Evolutionary conservation across 129 eudicot genomes (phyloP), one percentile per base, ranked within the genome.

Genomic region (Saposhnikovia divaricata): DNA sequence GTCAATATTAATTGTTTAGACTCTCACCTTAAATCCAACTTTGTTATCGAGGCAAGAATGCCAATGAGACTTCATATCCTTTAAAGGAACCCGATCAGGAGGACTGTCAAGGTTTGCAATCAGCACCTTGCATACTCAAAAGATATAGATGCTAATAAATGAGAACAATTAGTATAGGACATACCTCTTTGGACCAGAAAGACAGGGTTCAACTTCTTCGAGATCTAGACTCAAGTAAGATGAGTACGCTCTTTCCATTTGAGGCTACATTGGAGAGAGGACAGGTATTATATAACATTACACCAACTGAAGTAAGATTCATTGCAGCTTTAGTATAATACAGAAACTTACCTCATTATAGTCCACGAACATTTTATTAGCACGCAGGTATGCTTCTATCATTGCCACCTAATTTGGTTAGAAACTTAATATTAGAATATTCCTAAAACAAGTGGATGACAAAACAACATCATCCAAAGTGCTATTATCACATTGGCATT

Each of bases 321-420:
- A 37, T 70, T n/a, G 21, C 72, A 21, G 28, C 28, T 21, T 59
- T n/a, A n/a, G 68, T 59, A 59, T 25, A n/a, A 2, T n/a, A 59
- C 4, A 59, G 0, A 9, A 25, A 8, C 81, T 39, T 86, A 96
- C 99, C 96, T 90, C 97, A 73, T 53, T 87, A 78, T 96, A 96
- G 85, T 96, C 98, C 19, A 96, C 97, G 85, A 96, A 96, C 99
- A 96, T 96, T 74, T 90, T 92, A 89, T 96, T 96, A 51, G 99
- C 99, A 78, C 99, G 98, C 66, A 96, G 87, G 80, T 92, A 96
- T 77, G 94, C 89, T 87, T 96, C 99, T 40, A 96, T 85, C 99
- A 96, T 96, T 73, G 93, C 83, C 73, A 96, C 99, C 99, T 96
- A 80, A 81, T 80, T 77, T 72, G 18, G 77, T 74, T n/a, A 85